These are phyloP conservation scores for Pseudodiploospora longispora DNA, from an alignment of 2,329 filamentous ascomycete genomes.

Conservation along the genomic window DNA sequence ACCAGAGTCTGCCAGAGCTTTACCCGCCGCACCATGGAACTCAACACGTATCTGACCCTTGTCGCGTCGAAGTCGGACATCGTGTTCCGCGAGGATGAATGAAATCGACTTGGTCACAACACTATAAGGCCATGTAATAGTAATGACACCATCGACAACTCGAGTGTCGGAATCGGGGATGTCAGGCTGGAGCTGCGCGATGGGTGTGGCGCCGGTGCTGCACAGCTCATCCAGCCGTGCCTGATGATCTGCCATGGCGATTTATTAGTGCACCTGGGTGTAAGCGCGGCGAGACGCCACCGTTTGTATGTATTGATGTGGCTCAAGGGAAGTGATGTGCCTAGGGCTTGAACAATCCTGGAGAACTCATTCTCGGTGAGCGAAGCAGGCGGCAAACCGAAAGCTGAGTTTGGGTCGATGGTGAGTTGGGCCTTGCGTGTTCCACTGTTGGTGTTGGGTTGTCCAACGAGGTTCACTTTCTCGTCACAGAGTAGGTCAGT, in stretches of 20 bases:
- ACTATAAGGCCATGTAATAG: slow-evolving; percentile 87
- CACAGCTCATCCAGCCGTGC: slow-evolving; percentile 15
- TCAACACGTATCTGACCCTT: slow-evolving; percentile 75
- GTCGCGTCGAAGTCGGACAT: slow-evolving; percentile 68
- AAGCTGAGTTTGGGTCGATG: too few species aligned
- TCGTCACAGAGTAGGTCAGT: too few species aligned
- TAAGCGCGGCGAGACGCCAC: too few species aligned
- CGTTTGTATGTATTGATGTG: too few species aligned
- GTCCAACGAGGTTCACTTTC: too few species aligned
- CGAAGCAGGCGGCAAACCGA: too few species aligned
- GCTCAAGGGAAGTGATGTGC: too few species aligned
- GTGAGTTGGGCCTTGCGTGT: too few species aligned
- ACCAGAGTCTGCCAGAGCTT: slow-evolving; percentile 55
- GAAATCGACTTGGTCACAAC: slow-evolving; percentile 65
- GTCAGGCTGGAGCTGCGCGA: slow-evolving; percentile 46
- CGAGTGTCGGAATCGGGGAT: slow-evolving; percentile 31
- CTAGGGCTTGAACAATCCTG: too few species aligned
- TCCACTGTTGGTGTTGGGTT: too few species aligned
- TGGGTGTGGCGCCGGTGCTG: slow-evolving; percentile 36
- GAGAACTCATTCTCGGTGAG: too few species aligned
- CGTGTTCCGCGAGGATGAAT: slow-evolving; percentile 75
- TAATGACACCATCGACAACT: slow-evolving; percentile 63
- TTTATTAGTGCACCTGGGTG: neutral
- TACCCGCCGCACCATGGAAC: slow-evolving; percentile 64
- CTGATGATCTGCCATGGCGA: slow-evolving; percentile 18